Evolutionary conservation across 2,329 filamentous ascomycete species (phyloP), one percentile per base, ranked within the genome.

Genomic region (Atkinsonella hypoxylon): DNA sequence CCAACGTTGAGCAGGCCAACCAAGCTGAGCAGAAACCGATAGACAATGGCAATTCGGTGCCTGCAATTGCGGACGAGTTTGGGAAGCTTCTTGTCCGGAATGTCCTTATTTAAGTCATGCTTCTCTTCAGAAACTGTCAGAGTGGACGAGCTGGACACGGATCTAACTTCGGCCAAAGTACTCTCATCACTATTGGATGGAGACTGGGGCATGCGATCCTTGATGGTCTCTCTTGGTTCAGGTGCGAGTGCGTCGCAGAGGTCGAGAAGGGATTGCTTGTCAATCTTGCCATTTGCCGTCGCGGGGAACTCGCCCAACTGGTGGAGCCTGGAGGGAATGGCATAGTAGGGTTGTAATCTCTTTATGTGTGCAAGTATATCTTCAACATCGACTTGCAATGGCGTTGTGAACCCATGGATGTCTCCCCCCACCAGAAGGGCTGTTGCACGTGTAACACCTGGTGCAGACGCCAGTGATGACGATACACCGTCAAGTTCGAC

Each of bases 401-500:
- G 62, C 2, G 72, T 69, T 47, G 74, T 72, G 57, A 79, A 79
- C 8, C 69, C 76, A 60, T 75, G 72, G 4, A 80, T 70, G 17
- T 71, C 60, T 7, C 67, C 68, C 45, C 73, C 66, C 39, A 78
- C 66, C 34, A 76, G 60, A 38, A 78, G 61, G 6, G 71, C 70
- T 30, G 71, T 71, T 2, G 72, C 76, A 55, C 71, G 71, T 48
- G 62, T 68, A 31, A 80, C 69, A 2, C 67, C 69, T 0, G 71
- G 65, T 20, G 69, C 70, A 41, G 68, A 65, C 55, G 70, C 71
- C 51, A 77, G 66, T 12, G 72, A 71, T n/a, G 70, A 63, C 1
- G 77, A 70, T 30, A 82, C 72, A 36, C 78, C 76, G 50, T 81
- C 78, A 10, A 82, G 71, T 60, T 82, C 78, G 44, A 82, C 75